Conservation (phyloP, 139 green algal species). For the Micractinium sp. region DNA sequence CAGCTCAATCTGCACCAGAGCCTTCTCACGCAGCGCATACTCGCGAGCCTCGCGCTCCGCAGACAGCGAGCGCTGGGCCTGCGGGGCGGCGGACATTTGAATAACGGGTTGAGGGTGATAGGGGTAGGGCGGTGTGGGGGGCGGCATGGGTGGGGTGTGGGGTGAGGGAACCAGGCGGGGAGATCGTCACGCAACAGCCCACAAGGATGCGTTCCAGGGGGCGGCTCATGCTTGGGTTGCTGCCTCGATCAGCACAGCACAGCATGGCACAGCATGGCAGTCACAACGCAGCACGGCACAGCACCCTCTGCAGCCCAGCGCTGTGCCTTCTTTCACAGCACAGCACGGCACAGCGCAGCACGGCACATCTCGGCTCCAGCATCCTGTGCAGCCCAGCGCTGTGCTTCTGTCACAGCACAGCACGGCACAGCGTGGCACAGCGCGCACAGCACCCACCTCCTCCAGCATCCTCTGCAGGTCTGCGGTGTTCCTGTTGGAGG, state of each 20-base stretch:
- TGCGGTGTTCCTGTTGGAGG: neutral
- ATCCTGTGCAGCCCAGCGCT: neutral
- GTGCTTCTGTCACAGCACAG: neutral
- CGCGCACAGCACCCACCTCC: neutral
- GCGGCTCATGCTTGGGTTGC: too few species aligned
- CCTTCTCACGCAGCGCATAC: neutral
- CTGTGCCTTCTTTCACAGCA: neutral
- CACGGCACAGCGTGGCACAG: neutral
- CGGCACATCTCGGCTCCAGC: too few species aligned
- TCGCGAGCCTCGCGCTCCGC: neutral
- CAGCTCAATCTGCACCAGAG: constrained; percentile 1
- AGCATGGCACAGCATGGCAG: too few species aligned
- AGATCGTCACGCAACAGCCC: too few species aligned
- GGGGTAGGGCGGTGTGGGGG: too few species aligned
- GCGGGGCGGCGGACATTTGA: neutral
- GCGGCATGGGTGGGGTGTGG: too few species aligned
- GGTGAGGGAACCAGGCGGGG: too few species aligned
- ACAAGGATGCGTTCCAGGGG: too few species aligned
- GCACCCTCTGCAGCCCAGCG: too few species aligned
- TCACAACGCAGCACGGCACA: too few species aligned
- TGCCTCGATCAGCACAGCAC: too few species aligned
- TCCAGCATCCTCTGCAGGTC: neutral
- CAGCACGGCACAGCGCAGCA: neutral
- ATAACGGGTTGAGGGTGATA: neutral
- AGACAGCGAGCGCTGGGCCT: neutral